These are phyloP conservation scores for Inonotus hispidus DNA, from an alignment of 1,284 basidiomycete species.

Conservation along the genomic window DNA sequence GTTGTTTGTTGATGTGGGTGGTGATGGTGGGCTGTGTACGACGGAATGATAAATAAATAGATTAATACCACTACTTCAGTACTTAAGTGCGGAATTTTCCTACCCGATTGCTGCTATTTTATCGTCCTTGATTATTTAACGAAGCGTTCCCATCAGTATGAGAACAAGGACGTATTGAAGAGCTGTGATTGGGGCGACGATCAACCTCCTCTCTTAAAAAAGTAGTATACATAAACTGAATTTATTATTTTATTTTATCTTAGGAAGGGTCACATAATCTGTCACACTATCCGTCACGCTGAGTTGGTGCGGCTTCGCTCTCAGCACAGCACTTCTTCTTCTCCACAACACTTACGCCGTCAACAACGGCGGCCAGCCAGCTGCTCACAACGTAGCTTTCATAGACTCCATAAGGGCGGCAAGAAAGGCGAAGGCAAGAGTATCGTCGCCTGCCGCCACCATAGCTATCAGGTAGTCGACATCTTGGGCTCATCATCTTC, in stretches of 20 bases:
- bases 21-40: background rate
- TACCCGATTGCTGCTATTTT: too few species aligned
- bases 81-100: background rate
- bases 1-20: background rate
- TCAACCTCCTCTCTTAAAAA: background rate
- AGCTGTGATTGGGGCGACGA: background rate
- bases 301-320: too few species aligned
- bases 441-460: background rate
- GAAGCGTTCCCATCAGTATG: background rate
- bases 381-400: background rate
- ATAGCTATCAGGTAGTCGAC: background rate
- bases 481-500: background rate
- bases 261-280: too few species aligned
- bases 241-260: too few species aligned
- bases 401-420: background rate
- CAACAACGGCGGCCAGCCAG: constrained; percentile 4
- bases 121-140: too few species aligned
- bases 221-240: too few species aligned
- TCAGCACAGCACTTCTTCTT: too few species aligned
- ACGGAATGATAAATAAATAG: background rate
- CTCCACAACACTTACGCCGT: background rate
- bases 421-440: background rate
- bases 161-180: background rate
- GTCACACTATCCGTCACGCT: too few species aligned
- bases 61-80: background rate